Base-by-base conservation (phyloP, 1,139 yeast genomes). In the Geotrichum cucujoidarum region DNA sequence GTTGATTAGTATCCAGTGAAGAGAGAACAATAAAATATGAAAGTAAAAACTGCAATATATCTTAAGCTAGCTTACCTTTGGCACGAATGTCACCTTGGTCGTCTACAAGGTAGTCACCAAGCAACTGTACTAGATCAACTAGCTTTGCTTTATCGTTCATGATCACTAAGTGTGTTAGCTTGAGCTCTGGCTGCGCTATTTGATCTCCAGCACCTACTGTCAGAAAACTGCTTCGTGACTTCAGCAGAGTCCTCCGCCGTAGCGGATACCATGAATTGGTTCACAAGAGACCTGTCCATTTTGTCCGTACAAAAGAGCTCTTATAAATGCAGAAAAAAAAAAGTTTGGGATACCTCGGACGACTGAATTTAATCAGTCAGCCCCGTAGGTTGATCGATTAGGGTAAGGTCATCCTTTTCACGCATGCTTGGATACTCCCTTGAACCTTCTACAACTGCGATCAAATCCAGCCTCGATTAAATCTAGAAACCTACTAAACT, bases 41-140 rank as follows among this genome's bases (percentile, higher is more conserved):
- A 33, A 27, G 29, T 35, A 29, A 21, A n/a, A n/a, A n/a, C n/a
- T n/a, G n/a, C n/a, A n/a, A n/a, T n/a, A n/a, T n/a, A 17, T 37
- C 18, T n/a, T 13, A 21, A 4, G 30, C 4, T 33, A 33, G 53
- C 53, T 43, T 55, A 48, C 62, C 57, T 43, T 60, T 66, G 2
- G 71, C 58, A 50, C 95, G 66, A 16, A 77, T 66, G 1, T 68
- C 58, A 39, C 76, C 80, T 47, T 80, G 81, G 4, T 82, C 88
- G 10, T 89, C 80, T 0, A 92, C 83, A 45, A 90, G 69, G 49
- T 77, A 75, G 18, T 72, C 75, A 4, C 86, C 87, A 39, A 84
- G 64, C 2, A 70, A 61, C 47, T 76, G 71, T 25, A 84, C 77
- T 41, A 83, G 67, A 30, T 73, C 75, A 14, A 83, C 64, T 20